phyloP scores from a whole-genome alignment of 1,139 yeast species.

The Geotrichum macrosporum region DNA sequence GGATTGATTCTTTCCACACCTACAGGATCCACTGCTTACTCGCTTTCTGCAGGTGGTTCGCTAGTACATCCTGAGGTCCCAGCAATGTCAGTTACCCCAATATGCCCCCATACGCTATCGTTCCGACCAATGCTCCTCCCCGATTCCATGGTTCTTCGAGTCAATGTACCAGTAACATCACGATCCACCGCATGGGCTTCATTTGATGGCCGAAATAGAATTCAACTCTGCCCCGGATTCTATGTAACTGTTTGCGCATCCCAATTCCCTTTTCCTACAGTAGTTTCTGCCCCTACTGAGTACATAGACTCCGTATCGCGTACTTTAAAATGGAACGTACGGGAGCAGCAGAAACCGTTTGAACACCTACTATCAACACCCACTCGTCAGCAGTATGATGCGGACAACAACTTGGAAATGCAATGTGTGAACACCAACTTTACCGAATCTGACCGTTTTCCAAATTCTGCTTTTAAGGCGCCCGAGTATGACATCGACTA shows the following conservation, averaged over 20 bases:
- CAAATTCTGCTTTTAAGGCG: no score
- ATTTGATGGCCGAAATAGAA: constrained; percentile 80
- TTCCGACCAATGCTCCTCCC: constrained; percentile 84
- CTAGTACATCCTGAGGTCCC: constrained; percentile 86
- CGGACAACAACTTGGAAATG: constrained; percentile 14
- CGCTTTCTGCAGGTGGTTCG: constrained; percentile 86
- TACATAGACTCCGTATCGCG: constrained; percentile 80
- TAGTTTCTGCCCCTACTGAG: constrained; percentile 67
- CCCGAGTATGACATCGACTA: constrained; percentile 5
- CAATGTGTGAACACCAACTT: neutral
- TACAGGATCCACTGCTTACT: constrained; percentile 89
- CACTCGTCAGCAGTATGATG: constrained; percentile 12
- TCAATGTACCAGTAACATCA: constrained; percentile 70
- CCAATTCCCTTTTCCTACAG: constrained; percentile 83
- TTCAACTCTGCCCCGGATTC: constrained; percentile 66
- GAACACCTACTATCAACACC: constrained; percentile 21
- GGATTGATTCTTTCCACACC: constrained; percentile 87
- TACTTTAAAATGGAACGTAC: constrained; percentile 78
- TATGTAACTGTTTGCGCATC: constrained; percentile 74
- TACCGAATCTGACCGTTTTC: neutral
- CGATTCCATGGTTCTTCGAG: constrained; percentile 74
- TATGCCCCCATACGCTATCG: constrained; percentile 85
- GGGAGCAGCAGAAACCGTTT: constrained; percentile 78
- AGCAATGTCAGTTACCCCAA: constrained; percentile 85
- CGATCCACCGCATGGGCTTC: constrained; percentile 84